A percentile compares a stretch with the other conserved stretches of the same genome.
These are phyloP conservation scores for Lasiodiplodia sp. DNA, from an alignment of 2,329 filamentous ascomycete species.

Conservation along the genomic window DNA sequence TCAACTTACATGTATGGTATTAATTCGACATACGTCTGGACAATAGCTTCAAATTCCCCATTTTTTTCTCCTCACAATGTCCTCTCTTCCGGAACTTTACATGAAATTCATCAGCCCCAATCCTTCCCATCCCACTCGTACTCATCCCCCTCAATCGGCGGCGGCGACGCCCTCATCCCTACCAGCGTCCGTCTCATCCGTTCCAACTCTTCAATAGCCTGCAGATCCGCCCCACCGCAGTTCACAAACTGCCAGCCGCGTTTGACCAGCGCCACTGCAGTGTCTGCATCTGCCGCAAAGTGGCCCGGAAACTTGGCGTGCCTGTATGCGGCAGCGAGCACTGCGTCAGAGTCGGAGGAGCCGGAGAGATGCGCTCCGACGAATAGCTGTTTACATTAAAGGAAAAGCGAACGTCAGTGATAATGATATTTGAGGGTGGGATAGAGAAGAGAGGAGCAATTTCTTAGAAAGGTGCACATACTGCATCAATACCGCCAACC, in stretches of 20 bases:
- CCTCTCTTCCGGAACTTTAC: no score
- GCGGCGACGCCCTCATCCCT: background rate
- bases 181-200: background rate
- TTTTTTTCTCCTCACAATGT: no score
- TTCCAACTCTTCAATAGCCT: constrained; percentile 13
- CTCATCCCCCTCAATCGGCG: constrained; percentile 6
- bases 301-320: constrained; percentile 19
- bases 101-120: constrained; percentile 1
- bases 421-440: background rate
- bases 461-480: background rate
- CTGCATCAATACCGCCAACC: constrained; percentile 9
- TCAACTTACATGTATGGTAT: no score
- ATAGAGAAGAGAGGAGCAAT: background rate
- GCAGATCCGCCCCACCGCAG: constrained; percentile 1
- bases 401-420: no score
- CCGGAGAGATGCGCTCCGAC: background rate
- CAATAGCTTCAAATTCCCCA: no score
- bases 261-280: constrained; percentile 7
- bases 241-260: constrained; percentile 19
- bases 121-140: constrained; percentile 22
- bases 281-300: constrained; percentile 1
- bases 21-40: no score
- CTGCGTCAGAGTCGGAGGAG: background rate
- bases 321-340: constrained; percentile 3
- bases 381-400: constrained; percentile 4